Evolutionary conservation across 495 filamentous ascomycete species (phyloP).

Genomic region (Eremomyces bilateralis): DNA sequence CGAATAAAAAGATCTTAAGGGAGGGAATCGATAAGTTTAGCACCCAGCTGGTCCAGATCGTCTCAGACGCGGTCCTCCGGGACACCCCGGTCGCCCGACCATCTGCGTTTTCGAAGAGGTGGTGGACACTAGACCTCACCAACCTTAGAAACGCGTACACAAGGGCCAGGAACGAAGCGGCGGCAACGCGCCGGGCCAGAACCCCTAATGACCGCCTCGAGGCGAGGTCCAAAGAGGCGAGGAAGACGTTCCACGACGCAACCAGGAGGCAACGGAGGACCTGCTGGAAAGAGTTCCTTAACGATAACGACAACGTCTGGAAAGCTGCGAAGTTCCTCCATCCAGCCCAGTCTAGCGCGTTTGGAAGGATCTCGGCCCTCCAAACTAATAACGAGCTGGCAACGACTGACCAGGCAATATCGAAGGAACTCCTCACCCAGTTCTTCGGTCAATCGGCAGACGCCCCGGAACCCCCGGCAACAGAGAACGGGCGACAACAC

Average conservation of each 20-base stretch:
- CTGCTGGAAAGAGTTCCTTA: conserved; percentile 8
- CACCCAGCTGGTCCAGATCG: not conserved
- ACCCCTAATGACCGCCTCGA: not conserved
- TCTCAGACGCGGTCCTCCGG: not conserved
- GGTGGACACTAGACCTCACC: not conserved
- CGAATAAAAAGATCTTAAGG: not conserved
- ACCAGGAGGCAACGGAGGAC: not conserved
- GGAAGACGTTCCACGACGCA: not conserved
- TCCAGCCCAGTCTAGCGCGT: conserved; percentile 4
- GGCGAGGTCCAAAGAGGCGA: not conserved
- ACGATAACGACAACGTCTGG: conserved; percentile 6
- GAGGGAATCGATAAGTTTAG: not conserved
- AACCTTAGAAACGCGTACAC: not conserved
- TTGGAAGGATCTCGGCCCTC: too few species aligned
- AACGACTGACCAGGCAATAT: conserved; percentile 13
- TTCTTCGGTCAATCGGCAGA: conserved; percentile 4
- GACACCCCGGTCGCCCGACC: not conserved
- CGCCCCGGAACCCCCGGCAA: conserved; percentile 14
- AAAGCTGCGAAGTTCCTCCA: too few species aligned
- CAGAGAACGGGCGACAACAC: conserved; percentile 13
- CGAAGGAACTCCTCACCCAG: conserved; percentile 5
- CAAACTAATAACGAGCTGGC: conserved; percentile 8
- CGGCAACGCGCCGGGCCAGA: not conserved
- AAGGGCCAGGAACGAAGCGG: not conserved
- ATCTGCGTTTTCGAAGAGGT: too few species aligned